Conservation (phyloP, 2,329 filamentous ascomycete genomes). For the Stemphylium vesicarium region DNA sequence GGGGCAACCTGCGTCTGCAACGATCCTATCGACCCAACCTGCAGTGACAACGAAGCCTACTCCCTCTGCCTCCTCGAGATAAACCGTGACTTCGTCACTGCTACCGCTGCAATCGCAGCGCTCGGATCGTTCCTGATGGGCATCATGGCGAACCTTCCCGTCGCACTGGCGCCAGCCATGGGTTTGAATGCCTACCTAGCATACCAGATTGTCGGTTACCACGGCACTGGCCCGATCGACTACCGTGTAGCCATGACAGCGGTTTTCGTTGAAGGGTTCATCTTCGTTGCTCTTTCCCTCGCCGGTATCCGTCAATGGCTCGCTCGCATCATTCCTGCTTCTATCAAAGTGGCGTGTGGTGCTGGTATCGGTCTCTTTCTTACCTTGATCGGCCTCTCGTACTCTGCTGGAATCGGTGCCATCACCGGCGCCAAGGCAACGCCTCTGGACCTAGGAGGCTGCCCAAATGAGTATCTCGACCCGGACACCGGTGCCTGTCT, state of each 20-base stretch:
- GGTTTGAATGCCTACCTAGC: constrained; percentile 90
- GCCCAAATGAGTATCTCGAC: constrained; percentile 59
- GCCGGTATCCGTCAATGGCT: constrained; percentile 77
- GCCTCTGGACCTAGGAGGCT: constrained; percentile 78
- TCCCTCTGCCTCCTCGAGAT: constrained; percentile 66
- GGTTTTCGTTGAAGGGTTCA: constrained; percentile 86
- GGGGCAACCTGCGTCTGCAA: constrained; percentile 80
- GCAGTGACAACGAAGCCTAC: constrained; percentile 64
- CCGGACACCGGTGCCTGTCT: constrained; percentile 62
- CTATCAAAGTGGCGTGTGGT: constrained; percentile 89
- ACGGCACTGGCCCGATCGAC: constrained; percentile 70
- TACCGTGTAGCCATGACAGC: constrained; percentile 81
- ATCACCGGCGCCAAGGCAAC: constrained; percentile 71
- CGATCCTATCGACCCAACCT: constrained; percentile 57
- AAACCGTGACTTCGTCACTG: constrained; percentile 81
- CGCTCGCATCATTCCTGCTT: constrained; percentile 67
- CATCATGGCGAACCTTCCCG: constrained; percentile 78
- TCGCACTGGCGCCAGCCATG: constrained; percentile 76
- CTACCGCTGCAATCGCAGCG: constrained; percentile 83
- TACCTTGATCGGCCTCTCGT: constrained; percentile 78
- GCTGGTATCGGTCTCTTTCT: constrained; percentile 89
- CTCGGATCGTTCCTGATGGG: constrained; percentile 82
- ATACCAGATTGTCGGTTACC: constrained; percentile 78
- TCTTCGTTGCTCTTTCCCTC: constrained; percentile 79
- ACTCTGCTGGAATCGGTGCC: constrained; percentile 80